Evolutionary conservation across 169 alveolate species (phyloP).

Genomic region (Plasmodium fragile): DNA sequence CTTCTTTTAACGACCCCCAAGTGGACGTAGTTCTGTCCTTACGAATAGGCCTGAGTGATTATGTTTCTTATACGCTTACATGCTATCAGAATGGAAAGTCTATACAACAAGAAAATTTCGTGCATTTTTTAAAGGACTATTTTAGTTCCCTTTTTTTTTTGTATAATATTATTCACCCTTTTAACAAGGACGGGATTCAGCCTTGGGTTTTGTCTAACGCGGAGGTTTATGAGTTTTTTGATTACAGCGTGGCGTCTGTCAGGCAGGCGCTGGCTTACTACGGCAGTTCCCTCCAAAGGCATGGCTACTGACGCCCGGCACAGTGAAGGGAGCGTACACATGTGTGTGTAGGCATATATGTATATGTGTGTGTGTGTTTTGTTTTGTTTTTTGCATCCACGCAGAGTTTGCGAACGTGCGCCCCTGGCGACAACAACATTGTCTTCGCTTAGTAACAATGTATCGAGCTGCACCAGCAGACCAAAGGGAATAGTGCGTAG

Average conservation of each 20-base stretch:
- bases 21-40: slow-evolving; percentile 52
- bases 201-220: slow-evolving; percentile 64
- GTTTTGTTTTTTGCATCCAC: neutral
- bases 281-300: slow-evolving; percentile 28
- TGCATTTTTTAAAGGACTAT: slow-evolving; percentile 22
- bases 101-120: neutral
- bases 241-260: slow-evolving; percentile 21
- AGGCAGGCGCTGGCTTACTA: slow-evolving; percentile 34
- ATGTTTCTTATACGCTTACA: neutral
- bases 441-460: neutral
- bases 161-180: slow-evolving; percentile 47
- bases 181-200: slow-evolving; percentile 62
- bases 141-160: slow-evolving; percentile 47
- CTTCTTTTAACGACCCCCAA: neutral
- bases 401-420: neutral
- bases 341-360: neutral
- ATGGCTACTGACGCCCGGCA: neutral
- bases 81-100: neutral
- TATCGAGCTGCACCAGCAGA: neutral
- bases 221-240: slow-evolving; percentile 47
- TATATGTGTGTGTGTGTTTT: neutral
- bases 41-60: slow-evolving; percentile 30
- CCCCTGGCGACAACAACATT: neutral
- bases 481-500: neutral
- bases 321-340: neutral